These are phyloP conservation scores for Sporothrix pallida DNA, from an alignment of 2,329 filamentous ascomycete species.

Conservation along the genomic window DNA sequence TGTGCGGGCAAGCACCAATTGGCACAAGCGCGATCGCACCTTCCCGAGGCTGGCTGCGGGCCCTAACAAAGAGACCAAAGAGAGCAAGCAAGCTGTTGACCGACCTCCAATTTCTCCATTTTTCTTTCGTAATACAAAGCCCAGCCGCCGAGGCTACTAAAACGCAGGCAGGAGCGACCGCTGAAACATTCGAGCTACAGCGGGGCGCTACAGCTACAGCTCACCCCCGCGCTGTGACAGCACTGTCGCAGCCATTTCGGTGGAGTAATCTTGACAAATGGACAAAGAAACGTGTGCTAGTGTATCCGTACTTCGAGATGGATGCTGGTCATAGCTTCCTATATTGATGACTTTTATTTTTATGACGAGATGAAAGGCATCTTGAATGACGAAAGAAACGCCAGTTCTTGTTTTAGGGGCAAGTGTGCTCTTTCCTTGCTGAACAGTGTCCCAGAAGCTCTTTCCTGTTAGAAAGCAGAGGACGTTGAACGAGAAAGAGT, in stretches of 20 bases:
- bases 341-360: neutral
- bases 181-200: slow-evolving; percentile 10
- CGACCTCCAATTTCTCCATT: neutral
- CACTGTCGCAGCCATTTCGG: neutral
- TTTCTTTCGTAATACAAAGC: slow-evolving; percentile 29
- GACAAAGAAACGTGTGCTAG: neutral
- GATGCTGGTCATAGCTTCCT: slow-evolving; percentile 21
- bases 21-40: slow-evolving; percentile 19
- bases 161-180: neutral
- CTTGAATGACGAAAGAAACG: too few relatives aligned
- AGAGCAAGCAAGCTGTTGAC: too few relatives aligned
- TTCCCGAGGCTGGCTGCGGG: slow-evolving; percentile 10
- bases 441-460: neutral
- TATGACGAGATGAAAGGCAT: too few relatives aligned
- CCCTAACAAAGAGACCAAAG: slow-evolving; percentile 6
- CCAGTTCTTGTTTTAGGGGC: too few relatives aligned
- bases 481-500: neutral
- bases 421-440: too few relatives aligned
- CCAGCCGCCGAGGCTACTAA: neutral
- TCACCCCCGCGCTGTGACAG: slow-evolving; percentile 2
- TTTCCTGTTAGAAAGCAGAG: neutral
- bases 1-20: slow-evolving; percentile 22
- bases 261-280: neutral
- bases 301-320: neutral
- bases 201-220: slow-evolving; percentile 3